A percentile compares a stretch with the other conserved stretches of the same genome.
Conservation (phyloP, 2,329 filamentous ascomycete genomes). For the Akanthomyces dipterigenus region DNA sequence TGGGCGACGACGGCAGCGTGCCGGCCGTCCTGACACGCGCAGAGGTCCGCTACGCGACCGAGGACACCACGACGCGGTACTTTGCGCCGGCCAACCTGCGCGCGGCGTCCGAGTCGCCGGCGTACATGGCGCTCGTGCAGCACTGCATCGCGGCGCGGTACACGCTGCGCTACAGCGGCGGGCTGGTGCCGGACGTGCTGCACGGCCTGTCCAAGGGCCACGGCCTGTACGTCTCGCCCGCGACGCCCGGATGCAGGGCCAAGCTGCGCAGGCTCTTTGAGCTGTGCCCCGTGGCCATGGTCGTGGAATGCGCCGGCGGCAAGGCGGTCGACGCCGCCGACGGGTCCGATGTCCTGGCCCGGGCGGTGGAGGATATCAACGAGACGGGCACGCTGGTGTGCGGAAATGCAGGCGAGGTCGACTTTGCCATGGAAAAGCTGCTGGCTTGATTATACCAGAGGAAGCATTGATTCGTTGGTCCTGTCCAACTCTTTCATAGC, state of each 20-base stretch:
- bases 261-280: conserved; percentile 56
- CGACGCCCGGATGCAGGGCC: conserved; percentile 42
- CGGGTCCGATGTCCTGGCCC: conserved; percentile 35
- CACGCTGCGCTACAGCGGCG: conserved; percentile 54
- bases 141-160: conserved; percentile 47
- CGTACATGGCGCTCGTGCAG: conserved; percentile 43
- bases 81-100: conserved; percentile 58
- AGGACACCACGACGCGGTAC: conserved; percentile 44
- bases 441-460: neutral
- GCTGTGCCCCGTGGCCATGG: conserved; percentile 50
- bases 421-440: conserved; percentile 23
- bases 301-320: conserved; percentile 55
- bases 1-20: conserved; percentile 23
- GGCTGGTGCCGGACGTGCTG: conserved; percentile 54
- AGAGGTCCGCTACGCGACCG: conserved; percentile 29
- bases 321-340: conserved; percentile 43
- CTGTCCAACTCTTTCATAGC: no score
- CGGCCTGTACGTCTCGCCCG: conserved; percentile 53
- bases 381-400: conserved; percentile 46
- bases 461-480: neutral
- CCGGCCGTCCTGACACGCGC: conserved; percentile 35
- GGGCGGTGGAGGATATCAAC: conserved; percentile 33
- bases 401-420: conserved; percentile 44
- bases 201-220: conserved; percentile 56
- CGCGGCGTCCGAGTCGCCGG: conserved; percentile 42